These are phyloP conservation scores for Ilex aquifolium DNA, from an alignment of 257 asterid genomes.

Conservation along the genomic window DNA sequence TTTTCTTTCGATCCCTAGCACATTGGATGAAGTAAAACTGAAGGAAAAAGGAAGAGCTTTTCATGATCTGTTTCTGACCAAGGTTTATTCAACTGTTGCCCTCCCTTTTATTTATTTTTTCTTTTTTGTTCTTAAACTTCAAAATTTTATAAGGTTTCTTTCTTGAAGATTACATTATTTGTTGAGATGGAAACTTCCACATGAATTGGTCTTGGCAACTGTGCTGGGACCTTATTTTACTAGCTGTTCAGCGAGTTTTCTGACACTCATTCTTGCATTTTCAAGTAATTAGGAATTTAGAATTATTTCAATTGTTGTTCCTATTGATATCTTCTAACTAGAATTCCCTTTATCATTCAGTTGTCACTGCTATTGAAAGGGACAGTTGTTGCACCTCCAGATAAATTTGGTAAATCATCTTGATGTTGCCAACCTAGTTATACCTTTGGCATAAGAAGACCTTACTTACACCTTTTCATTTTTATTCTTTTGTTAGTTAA, in stretches of 20 bases:
- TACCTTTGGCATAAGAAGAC: conserved; percentile 3
- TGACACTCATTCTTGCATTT: background rate
- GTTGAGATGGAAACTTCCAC: too few relatives aligned
- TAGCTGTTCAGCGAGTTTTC: background rate
- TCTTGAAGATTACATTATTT: too few relatives aligned
- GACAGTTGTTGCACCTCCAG: conserved; percentile 95
- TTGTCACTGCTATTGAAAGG: conserved; percentile 92
- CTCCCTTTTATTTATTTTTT: conserved; percentile 3
- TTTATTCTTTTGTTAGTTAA: too few relatives aligned
- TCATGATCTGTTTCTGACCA: conserved; percentile 85
- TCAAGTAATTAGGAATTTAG: background rate
- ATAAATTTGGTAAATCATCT: conserved; percentile 68
- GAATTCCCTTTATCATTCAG: conserved; percentile 41
- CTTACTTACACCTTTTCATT: too few relatives aligned
- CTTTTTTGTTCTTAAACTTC: too few relatives aligned
- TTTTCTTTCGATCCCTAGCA: conserved; percentile 38
- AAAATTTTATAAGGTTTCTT: too few relatives aligned
- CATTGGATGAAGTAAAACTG: conserved; percentile 86
- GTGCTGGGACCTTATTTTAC: background rate
- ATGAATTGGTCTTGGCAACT: too few relatives aligned
- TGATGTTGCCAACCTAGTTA: conserved; percentile 10
- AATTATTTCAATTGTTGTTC: conserved; percentile 1
- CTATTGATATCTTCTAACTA: conserved; percentile 20
- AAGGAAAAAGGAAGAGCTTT: conserved; percentile 93
- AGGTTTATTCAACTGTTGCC: conserved; percentile 39